Base-by-base conservation (phyloP, 2,329 filamentous ascomycete genomes). In the Lasiodiplodia gonubiensis region DNA sequence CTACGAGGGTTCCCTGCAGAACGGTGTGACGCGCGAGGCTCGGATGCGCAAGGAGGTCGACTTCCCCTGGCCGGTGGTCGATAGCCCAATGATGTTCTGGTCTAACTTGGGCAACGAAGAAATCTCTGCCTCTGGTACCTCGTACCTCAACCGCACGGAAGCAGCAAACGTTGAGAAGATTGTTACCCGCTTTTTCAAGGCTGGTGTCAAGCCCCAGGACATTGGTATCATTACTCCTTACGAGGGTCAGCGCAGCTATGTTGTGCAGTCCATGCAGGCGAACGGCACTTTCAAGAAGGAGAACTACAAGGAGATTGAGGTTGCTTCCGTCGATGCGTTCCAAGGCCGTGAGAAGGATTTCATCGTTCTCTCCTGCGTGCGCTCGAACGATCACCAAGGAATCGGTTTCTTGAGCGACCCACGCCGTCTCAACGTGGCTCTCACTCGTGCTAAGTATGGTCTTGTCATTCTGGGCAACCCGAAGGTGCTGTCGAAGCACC, bases 51-150 rank as follows among this genome's bases (percentile, higher is more conserved):
- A 91, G 71, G 94, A 99, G 74, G 93, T 99, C 33, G 95, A 99
- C 79, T 99, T 99, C 78, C 95, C 95, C 14, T 99, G 95, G 95
- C 95, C 95, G 2, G 92, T 97, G 35, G 88, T 85, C 23, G 94
- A 98, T 77, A 93, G 90, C 72, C 95, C 95, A 3, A 99, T 99
- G 95, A 98, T 98, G 95, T 99, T 99, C 83, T 99, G 95, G 95
- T 97, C 93, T 30, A 99, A 99, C 77, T 84, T 97, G 66, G 95
- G 95, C 69, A 97, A 96, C 69, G 95, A 99, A 80, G 95, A 99
- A 80, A 99, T 99, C 61, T 97, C 94, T 7, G 95, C 95, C 1
- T 97, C 94, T 30, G 95, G 95, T 75, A 99, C 95, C 2, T 98
- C 94, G 2, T 99, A 99, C 76, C 90, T 99, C 72, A 99, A 99